Evolutionary conservation across 805 yeast genomes (phyloP).

Genomic region (Danielia reshetovae): DNA sequence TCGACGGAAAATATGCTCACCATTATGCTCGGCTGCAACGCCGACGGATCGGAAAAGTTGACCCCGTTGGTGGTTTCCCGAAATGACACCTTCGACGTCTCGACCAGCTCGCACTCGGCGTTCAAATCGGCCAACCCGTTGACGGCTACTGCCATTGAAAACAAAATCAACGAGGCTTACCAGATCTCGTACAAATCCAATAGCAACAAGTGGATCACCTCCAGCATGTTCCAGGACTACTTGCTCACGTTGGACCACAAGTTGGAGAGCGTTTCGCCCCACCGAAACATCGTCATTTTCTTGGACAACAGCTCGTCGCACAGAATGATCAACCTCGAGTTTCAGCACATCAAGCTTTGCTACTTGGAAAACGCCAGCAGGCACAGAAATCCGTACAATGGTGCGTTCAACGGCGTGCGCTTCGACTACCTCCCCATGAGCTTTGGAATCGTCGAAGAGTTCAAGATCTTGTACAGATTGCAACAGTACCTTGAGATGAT

Average conservation of each 20-base stretch:
- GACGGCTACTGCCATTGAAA: slow-evolving; percentile 17
- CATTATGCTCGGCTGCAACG: slow-evolving; percentile 58
- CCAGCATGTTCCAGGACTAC: slow-evolving; percentile 61
- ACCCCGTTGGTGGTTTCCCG: slow-evolving; percentile 60
- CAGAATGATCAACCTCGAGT: slow-evolving; percentile 43
- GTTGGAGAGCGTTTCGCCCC: slow-evolving; percentile 37
- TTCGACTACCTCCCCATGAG: slow-evolving; percentile 57
- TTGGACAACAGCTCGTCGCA: slow-evolving; percentile 63
- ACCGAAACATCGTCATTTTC: slow-evolving; percentile 50
- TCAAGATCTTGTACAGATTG: slow-evolving; percentile 53
- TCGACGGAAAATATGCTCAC: slow-evolving; percentile 44
- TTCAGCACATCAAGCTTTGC: slow-evolving; percentile 31
- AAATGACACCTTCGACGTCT: slow-evolving; percentile 42
- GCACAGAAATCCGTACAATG: slow-evolving; percentile 33
- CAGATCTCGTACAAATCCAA: slow-evolving; percentile 56
- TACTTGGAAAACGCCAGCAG: slow-evolving; percentile 37
- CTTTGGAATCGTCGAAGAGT: slow-evolving; percentile 62
- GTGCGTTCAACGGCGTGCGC: slow-evolving; percentile 41
- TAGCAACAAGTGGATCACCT: slow-evolving; percentile 59
- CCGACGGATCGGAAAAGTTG: slow-evolving; percentile 60
- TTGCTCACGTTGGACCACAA: slow-evolving; percentile 57
- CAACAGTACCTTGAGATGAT: slow-evolving; percentile 53
- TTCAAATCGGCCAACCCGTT: slow-evolving; percentile 14
- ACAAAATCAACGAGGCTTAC: slow-evolving; percentile 48
- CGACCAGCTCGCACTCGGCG: slow-evolving; percentile 22